A percentile compares a stretch with the other conserved stretches of the same genome.
These are phyloP conservation scores for Schizochytrium sp. DNA, from an alignment of 108 stramenopile species.

Conservation along the genomic window DNA sequence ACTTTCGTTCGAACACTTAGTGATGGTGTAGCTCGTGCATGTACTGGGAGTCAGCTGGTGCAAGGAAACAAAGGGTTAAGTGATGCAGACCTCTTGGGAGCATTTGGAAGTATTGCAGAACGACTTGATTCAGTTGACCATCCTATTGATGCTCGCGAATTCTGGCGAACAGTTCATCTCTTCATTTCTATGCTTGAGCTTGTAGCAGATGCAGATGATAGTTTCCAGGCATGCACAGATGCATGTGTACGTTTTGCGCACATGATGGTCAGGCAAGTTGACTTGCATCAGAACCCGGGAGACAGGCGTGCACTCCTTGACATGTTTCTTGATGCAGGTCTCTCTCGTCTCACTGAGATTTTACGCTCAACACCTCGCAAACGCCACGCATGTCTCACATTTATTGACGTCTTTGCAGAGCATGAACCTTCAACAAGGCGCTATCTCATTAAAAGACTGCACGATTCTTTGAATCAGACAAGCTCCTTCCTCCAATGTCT, in stretches of 20 bases:
- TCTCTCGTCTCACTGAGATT: background rate
- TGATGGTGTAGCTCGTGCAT: background rate
- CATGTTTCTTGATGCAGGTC: background rate
- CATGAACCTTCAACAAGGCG: background rate
- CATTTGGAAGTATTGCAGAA: background rate
- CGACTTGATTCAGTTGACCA: constrained; percentile 23
- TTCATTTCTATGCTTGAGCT: constrained; percentile 18
- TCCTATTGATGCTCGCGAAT: background rate
- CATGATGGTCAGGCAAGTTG: constrained; percentile 32
- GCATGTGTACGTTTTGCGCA: background rate
- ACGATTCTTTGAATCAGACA: background rate
- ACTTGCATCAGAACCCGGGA: background rate
- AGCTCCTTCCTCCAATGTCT: constrained; percentile 59
- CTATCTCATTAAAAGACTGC: background rate
- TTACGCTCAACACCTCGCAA: background rate
- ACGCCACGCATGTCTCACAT: background rate
- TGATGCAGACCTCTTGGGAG: background rate
- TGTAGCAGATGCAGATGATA: background rate
- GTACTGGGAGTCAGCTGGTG: background rate
- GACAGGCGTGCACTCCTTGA: constrained; percentile 4
- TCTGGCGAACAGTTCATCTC: constrained; percentile 1
- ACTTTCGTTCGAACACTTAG: constrained; percentile 14
- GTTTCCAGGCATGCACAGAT: background rate
- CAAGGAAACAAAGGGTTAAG: background rate
- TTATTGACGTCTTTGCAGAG: constrained; percentile 24